A percentile compares a stretch with the other conserved stretches of the same genome.
Evolutionary conservation across 805 yeast species (phyloP).

Genomic region (Candida pseudoglaebosa): DNA sequence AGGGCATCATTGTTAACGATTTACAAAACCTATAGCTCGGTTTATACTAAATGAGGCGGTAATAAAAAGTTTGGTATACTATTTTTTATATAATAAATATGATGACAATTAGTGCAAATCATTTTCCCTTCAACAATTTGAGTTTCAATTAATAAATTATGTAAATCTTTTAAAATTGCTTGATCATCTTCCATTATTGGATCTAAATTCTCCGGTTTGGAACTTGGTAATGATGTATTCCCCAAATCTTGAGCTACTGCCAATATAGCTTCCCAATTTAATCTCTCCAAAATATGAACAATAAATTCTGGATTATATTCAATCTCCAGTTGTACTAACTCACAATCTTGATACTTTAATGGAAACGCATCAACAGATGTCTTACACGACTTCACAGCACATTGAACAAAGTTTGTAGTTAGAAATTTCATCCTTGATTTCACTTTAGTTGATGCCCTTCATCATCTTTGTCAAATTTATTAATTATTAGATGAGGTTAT

Average conservation of each 20-base stretch:
- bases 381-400: constrained; percentile 83
- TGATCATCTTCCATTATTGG: constrained; percentile 50
- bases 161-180: constrained; percentile 68
- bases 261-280: constrained; percentile 85
- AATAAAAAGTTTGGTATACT: constrained; percentile 89
- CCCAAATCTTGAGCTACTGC: constrained; percentile 69
- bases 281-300: constrained; percentile 66
- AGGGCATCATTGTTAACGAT: no score
- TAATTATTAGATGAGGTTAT: background rate
- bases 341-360: constrained; percentile 60
- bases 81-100: constrained; percentile 84
- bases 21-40: no score
- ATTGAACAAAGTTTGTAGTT: constrained; percentile 94
- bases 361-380: constrained; percentile 77
- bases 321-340: constrained; percentile 69
- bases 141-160: constrained; percentile 75
- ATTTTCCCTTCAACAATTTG: constrained; percentile 84
- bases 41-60: constrained; percentile 72
- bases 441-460: no score
- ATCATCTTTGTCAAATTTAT: background rate
- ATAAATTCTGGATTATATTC: constrained; percentile 84
- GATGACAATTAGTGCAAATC: constrained; percentile 83
- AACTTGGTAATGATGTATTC: constrained; percentile 54
- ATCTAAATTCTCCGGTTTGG: constrained; percentile 57
- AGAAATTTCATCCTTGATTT: constrained; percentile 96